Percentiles rank a stretch among this genome's conserved stretches.
phyloP scores from a whole-genome alignment of 768 basidiomycete species.

The Pholiota microspora region DNA sequence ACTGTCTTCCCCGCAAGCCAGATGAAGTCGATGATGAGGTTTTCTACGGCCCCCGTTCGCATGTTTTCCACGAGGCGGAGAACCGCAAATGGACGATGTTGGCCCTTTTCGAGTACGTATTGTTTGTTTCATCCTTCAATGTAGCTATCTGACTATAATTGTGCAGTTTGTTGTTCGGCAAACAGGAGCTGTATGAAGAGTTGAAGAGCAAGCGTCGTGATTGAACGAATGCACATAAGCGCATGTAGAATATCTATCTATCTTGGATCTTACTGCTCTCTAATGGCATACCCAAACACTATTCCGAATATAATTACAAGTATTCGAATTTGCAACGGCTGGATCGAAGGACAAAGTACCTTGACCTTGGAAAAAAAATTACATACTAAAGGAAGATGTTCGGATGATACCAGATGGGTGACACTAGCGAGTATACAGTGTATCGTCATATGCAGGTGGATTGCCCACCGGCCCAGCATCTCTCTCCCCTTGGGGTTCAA shows the following conservation, averaged over 20 bases:
- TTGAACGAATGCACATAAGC: not conserved
- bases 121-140: conserved; percentile 6
- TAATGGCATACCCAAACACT: too few relatives aligned
- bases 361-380: too few relatives aligned
- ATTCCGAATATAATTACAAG: too few relatives aligned
- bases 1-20: conserved; percentile 90
- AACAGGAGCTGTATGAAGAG: not conserved
- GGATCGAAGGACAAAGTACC: too few relatives aligned
- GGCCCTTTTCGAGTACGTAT: conserved; percentile 82
- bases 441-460: not conserved
- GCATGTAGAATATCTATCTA: too few relatives aligned
- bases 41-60: conserved; percentile 75
- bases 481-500: not conserved
- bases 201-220: not conserved
- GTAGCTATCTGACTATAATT: not conserved
- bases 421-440: not conserved
- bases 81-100: conserved; percentile 98
- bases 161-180: conserved; percentile 5
- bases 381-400: too few relatives aligned
- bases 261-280: not conserved
- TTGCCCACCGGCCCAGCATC: not conserved
- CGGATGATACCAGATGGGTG: too few relatives aligned
- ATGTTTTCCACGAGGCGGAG: conserved; percentile 93
- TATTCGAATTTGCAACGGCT: too few relatives aligned
- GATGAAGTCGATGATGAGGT: conserved; percentile 97